Conservation (phyloP, 805 yeast genomes). For the Deakozyma indianensis region DNA sequence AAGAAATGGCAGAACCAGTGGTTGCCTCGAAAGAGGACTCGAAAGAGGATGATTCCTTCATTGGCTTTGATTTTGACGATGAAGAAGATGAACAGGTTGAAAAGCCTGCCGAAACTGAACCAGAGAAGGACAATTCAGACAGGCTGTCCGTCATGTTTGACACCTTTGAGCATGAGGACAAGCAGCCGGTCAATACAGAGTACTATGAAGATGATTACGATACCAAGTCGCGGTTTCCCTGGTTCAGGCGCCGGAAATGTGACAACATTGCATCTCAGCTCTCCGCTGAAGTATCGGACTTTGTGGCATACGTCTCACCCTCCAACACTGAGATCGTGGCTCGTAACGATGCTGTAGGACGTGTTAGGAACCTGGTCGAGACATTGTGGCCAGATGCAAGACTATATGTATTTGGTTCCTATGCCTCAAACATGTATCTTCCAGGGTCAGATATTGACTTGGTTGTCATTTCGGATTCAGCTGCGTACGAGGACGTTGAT, state of each 20-base stretch:
- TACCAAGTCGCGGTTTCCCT: neutral
- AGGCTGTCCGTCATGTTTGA: neutral
- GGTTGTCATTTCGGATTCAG: constrained; percentile 57
- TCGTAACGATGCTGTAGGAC: constrained; percentile 51
- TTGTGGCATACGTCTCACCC: constrained; percentile 76
- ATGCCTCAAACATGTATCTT: constrained; percentile 80
- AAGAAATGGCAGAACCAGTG: too few relatives aligned
- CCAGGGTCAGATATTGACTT: constrained; percentile 96
- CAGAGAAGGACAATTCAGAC: neutral
- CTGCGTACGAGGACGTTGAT: constrained; percentile 44
- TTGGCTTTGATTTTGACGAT: neutral
- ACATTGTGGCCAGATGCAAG: constrained; percentile 66
- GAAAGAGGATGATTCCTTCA: neutral
- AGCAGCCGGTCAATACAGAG: neutral
- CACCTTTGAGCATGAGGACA: neutral
- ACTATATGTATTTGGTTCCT: constrained; percentile 82
- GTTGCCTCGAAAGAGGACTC: too few relatives aligned
- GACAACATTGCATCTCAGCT: constrained; percentile 63
- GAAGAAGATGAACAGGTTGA: neutral
- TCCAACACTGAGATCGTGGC: constrained; percentile 53
- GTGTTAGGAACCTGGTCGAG: constrained; percentile 38
- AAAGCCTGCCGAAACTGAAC: neutral
- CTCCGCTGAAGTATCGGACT: constrained; percentile 72
- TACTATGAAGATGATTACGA: neutral
- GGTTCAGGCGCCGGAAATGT: neutral